Evolutionary conservation across 2,329 filamentous ascomycete genomes (phyloP).

Genomic region (Ophiostoma piceae): DNA sequence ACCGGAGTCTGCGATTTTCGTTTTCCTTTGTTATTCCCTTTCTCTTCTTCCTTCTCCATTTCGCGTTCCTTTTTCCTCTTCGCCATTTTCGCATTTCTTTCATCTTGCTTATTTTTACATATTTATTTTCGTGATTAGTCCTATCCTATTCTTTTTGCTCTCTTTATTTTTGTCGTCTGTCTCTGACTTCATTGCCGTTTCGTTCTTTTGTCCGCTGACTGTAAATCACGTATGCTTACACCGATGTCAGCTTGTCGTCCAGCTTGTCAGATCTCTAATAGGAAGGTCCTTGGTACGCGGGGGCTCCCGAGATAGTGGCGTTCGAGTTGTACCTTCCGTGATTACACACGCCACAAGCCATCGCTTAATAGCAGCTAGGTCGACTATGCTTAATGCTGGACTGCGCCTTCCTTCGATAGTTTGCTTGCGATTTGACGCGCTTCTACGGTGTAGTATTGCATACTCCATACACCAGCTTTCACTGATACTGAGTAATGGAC

Average conservation of each 20-base stretch:
- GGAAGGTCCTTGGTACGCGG: background rate
- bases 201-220: background rate
- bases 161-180: background rate
- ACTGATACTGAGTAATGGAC: background rate
- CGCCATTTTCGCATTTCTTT: background rate
- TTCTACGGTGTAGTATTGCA: background rate
- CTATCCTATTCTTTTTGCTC: background rate
- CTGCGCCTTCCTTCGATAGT: background rate
- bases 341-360: background rate
- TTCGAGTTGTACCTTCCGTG: background rate
- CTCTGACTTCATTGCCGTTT: background rate
- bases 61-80: background rate
- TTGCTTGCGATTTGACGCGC: background rate
- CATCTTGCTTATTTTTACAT: background rate
- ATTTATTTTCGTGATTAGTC: background rate
- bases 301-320: slow-evolving; percentile 7
- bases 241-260: background rate
- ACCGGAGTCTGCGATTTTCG: background rate
- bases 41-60: background rate
- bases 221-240: background rate
- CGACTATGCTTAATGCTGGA: background rate
- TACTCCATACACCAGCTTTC: background rate
- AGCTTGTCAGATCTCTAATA: background rate
- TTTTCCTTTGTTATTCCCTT: background rate
- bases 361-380: background rate